These are phyloP conservation scores for Rhamnella rubrinervis DNA, from an alignment of 331 rosid genomes.

Conservation along the genomic window DNA sequence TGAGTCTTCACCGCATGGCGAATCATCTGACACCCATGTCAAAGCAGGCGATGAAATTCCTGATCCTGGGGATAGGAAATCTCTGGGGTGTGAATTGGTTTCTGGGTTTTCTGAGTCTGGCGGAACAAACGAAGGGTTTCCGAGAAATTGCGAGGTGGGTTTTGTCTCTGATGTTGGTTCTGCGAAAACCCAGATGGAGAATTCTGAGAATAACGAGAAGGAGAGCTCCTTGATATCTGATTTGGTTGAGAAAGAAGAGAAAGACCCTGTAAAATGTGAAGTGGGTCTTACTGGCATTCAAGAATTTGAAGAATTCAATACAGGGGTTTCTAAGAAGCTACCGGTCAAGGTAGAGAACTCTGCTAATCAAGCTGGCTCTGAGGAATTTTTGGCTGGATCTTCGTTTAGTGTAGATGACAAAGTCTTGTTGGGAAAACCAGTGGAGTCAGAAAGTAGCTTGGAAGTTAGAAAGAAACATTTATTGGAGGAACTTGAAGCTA, in stretches of 20 bases:
- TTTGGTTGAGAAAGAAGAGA: slow-evolving; percentile 11
- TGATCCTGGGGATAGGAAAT: slow-evolving; percentile 14
- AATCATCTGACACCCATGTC: background rate
- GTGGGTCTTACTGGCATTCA: slow-evolving; percentile 1
- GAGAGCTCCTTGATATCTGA: slow-evolving; percentile 12
- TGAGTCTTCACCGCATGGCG: background rate
- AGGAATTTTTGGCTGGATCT: slow-evolving; percentile 4
- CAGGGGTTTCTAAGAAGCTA: background rate
- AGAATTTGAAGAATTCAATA: background rate
- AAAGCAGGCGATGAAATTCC: background rate
- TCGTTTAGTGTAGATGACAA: background rate
- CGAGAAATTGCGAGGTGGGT: slow-evolving; percentile 9
- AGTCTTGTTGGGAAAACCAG: slow-evolving; percentile 14
- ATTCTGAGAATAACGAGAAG: slow-evolving; percentile 7
- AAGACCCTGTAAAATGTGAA: slow-evolving; percentile 1
- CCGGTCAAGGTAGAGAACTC: background rate
- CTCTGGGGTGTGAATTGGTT: slow-evolving; percentile 1
- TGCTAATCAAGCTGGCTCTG: slow-evolving; percentile 1
- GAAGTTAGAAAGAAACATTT: slow-evolving; percentile 53
- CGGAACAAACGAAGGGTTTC: slow-evolving; percentile 4
- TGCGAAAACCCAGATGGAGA: slow-evolving; percentile 6
- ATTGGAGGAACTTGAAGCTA: slow-evolving; percentile 58
- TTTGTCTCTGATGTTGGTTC: slow-evolving; percentile 14
- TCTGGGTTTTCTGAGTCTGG: slow-evolving; percentile 16
- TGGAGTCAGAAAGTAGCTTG: slow-evolving; percentile 23